Evolutionary conservation across 2,329 filamentous ascomycete genomes (phyloP).

Genomic region (Periconia macrospinosa): DNA sequence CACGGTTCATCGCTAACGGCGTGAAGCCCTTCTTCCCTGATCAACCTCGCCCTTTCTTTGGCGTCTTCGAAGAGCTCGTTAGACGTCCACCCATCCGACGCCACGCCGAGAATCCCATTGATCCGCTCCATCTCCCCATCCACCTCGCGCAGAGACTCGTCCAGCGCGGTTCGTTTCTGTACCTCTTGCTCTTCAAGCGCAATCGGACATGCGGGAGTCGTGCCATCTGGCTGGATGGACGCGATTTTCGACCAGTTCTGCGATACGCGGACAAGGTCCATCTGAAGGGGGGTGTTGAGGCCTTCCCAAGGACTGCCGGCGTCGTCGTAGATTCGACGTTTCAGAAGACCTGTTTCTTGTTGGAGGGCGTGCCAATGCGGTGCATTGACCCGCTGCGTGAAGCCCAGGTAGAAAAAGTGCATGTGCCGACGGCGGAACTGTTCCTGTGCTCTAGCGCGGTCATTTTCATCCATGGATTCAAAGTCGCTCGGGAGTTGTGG

Average conservation of each 20-base stretch:
- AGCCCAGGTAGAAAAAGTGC: slow-evolving; percentile 36
- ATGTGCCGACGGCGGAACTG: slow-evolving; percentile 28
- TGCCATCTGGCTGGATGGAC: slow-evolving; percentile 2
- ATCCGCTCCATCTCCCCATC: slow-evolving; percentile 21
- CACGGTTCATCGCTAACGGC: slow-evolving; percentile 19
- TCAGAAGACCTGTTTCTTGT: slow-evolving; percentile 19
- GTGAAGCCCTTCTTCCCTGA: slow-evolving; percentile 19
- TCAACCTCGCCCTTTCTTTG: slow-evolving; percentile 14
- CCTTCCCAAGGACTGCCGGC: slow-evolving; percentile 33
- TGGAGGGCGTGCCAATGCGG: slow-evolving; percentile 27
- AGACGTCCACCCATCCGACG: slow-evolving; percentile 29
- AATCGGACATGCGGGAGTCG: slow-evolving; percentile 16
- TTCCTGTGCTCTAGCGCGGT: slow-evolving; percentile 20
- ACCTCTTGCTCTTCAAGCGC: slow-evolving; percentile 17
- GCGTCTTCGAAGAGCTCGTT: slow-evolving; percentile 23
- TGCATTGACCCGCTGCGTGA: slow-evolving; percentile 24
- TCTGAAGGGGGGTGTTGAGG: slow-evolving; percentile 28
- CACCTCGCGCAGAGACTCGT: slow-evolving; percentile 18
- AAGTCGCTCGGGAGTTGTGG: slow-evolving; percentile 22
- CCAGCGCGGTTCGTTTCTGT: slow-evolving; percentile 12
- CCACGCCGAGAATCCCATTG: slow-evolving; percentile 22
- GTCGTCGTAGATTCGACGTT: slow-evolving; percentile 22
- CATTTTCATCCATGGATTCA: slow-evolving; percentile 14
- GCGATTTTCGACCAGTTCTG: slow-evolving; percentile 23
- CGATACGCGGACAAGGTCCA: slow-evolving; percentile 21